Conservation (phyloP, 208 protist genomes). For the Leishmania turanica region DNA sequence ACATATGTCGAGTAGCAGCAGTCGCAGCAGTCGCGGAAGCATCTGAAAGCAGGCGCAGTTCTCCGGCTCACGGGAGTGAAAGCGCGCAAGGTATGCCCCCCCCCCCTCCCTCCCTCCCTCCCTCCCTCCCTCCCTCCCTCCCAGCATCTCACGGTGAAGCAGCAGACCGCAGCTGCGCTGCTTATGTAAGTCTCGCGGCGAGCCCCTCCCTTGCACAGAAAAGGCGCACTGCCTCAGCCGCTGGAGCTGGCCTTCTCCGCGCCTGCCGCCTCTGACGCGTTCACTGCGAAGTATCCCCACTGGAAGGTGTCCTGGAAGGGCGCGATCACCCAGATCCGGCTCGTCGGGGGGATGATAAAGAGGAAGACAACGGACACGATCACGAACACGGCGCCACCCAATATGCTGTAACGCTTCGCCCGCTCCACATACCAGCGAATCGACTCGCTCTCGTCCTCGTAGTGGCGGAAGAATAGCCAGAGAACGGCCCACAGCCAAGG, state of each 20-base stretch:
- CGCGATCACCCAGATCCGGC: slow-evolving; percentile 33
- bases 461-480: slow-evolving; percentile 29
- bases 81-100: not conserved
- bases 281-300: slow-evolving; percentile 33
- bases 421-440: slow-evolving; percentile 32
- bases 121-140: not conserved
- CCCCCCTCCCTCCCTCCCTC: not conserved
- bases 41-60: not conserved
- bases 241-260: not conserved
- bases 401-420: slow-evolving; percentile 15
- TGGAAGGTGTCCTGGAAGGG: slow-evolving; percentile 32
- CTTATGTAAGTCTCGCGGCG: not conserved
- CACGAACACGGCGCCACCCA: slow-evolving; percentile 3
- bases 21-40: not conserved
- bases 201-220: not conserved
- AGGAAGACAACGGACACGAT: slow-evolving; percentile 7
- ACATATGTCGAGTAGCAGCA: not conserved
- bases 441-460: slow-evolving; percentile 29
- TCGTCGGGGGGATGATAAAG: slow-evolving; percentile 18
- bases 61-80: not conserved
- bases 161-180: not conserved
- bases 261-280: slow-evolving; percentile 10
- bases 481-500: slow-evolving; percentile 38
- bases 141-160: not conserved
- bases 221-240: not conserved